These are phyloP conservation scores for Daedaleopsis sinensis DNA, from an alignment of 768 basidiomycete genomes.

Conservation along the genomic window DNA sequence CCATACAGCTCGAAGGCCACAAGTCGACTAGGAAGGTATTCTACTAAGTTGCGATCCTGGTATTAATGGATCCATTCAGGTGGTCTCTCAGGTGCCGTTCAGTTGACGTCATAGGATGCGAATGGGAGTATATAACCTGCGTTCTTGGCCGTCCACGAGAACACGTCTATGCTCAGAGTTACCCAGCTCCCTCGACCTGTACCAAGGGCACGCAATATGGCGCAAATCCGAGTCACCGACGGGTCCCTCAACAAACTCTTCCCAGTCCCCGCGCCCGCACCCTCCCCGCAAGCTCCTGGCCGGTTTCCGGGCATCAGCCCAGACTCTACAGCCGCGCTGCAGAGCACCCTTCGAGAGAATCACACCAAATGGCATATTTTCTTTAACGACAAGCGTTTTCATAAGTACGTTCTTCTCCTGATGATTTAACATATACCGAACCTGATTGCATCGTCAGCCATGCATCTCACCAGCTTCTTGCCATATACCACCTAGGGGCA, in stretches of 20 bases:
- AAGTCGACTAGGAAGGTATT: too few species aligned
- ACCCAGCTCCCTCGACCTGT: not conserved
- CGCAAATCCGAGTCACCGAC: not conserved
- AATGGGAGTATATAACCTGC: not conserved
- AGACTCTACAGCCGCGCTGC: constrained; percentile 32
- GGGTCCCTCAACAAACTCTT: constrained; percentile 35
- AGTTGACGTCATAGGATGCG: constrained; percentile 6
- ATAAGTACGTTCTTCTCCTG: constrained; percentile 30
- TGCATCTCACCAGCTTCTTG: constrained; percentile 57
- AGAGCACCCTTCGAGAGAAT: constrained; percentile 31
- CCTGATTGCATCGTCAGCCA: constrained; percentile 41
- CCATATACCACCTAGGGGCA: constrained; percentile 62
- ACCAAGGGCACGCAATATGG: not conserved
- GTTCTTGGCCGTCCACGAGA: too few species aligned
- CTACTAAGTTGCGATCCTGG: too few species aligned
- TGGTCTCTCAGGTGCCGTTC: too few species aligned
- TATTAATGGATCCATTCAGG: not conserved
- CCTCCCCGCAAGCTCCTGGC: constrained; percentile 36
- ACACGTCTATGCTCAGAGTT: not conserved
- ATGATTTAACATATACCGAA: too few species aligned
- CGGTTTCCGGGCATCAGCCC: constrained; percentile 39
- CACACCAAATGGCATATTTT: constrained; percentile 38
- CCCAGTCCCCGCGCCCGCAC: constrained; percentile 33
- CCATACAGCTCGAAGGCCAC: too few species aligned
- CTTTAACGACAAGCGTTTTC: constrained; percentile 39